Percentiles rank a stretch among this genome's conserved stretches.
Conservation (phyloP, 1,284 basidiomycete genomes). For the Heterobasidion occidentale region DNA sequence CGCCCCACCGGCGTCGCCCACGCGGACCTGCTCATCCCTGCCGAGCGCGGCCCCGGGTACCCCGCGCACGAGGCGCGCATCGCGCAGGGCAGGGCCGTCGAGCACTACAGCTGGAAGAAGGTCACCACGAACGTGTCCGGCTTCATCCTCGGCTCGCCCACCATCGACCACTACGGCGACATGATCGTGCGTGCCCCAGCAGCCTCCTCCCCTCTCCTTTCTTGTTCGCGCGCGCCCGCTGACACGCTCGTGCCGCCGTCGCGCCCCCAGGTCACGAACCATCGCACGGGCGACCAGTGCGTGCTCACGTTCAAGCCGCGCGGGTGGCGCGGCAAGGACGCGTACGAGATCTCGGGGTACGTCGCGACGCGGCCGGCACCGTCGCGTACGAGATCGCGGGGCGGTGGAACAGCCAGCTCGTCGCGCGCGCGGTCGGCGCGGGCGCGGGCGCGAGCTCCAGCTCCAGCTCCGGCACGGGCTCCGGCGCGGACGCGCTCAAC, state of each 20-base stretch:
- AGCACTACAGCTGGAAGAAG: conserved; percentile 94
- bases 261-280: conserved; percentile 68
- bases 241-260: neutral
- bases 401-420: conserved; percentile 92
- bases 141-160: conserved; percentile 89
- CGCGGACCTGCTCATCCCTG: conserved; percentile 75
- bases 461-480: neutral
- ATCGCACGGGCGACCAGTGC: conserved; percentile 88
- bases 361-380: conserved; percentile 64
- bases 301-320: conserved; percentile 93
- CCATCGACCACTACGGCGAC: conserved; percentile 96
- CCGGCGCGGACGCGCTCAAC: conserved; percentile 39
- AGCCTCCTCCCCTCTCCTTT: neutral
- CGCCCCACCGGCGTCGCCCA: conserved; percentile 93
- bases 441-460: conserved; percentile 30
- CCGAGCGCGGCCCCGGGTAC: conserved; percentile 51
- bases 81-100: conserved; percentile 47
- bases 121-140: conserved; percentile 91
- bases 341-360: conserved; percentile 86
- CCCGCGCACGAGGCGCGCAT: conserved; percentile 39
- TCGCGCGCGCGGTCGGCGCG: conserved; percentile 72
- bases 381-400: conserved; percentile 89
- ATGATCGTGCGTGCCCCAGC: conserved; percentile 62
- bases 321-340: conserved; percentile 89
- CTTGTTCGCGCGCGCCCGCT: neutral